Evolutionary conservation across 1,284 basidiomycete genomes (phyloP), one percentile per base, ranked within the genome.

Genomic region (Boletus semigastroideus): DNA sequence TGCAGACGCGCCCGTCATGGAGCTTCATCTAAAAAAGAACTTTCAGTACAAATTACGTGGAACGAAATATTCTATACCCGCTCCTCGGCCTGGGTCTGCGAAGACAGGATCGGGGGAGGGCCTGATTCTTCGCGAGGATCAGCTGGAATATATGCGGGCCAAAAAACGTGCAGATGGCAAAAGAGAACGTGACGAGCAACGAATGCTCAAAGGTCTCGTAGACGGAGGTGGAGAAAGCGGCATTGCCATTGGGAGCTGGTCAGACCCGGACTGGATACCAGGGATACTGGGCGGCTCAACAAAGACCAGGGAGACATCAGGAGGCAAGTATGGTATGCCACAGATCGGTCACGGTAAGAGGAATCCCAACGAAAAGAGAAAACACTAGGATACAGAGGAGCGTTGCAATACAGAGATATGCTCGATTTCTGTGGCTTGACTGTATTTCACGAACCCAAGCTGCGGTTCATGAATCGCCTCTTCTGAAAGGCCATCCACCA

Each of bases 401-500:
- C 46, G 39, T 31, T 51, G 41, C 36, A 57, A 46, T 65, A 56
- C 53, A 58, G 20, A 45, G 19, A 31, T 36, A 43, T 36, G 42
- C 42, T 47, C 48, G 40, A 30, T 39, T 27, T 40, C 33, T 20
- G 6, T 42, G 10, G 13, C 17, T 44, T 42, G 27, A 28, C 31
- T 34, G 19, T 9, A 25, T 30, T 67, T 71, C 75, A 83, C 62
- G 77, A 78, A 54, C 83, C 85, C 66, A 92, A 70, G 68, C 87
- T 91, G 68, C 92, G 88, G 75, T 92, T 91, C 91, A 94, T 94
- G 82, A 94, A 94, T 40, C 90, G 83, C 67, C 94, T 84, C 81
- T 96, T 98, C 74, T 95, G 95, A 84, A 99, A 99, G 34, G 92
- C 90, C 89, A 99, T 94, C 97, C 97, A 99, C 96, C 96, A 99